phyloP scores from a whole-genome alignment of 257 asterid genomes.

The Petrea volubilis region DNA sequence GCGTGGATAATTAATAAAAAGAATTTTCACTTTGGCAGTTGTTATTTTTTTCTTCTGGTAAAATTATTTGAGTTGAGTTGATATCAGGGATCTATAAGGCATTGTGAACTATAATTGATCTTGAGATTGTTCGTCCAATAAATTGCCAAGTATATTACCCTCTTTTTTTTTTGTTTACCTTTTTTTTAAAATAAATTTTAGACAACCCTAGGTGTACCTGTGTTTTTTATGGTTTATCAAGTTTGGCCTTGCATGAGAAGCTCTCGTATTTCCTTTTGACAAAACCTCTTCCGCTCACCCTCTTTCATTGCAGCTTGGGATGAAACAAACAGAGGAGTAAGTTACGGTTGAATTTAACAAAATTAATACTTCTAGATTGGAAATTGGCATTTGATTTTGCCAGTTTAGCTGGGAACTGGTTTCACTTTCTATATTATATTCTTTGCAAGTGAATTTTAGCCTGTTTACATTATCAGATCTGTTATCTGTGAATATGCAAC shows the following conservation, averaged over 20 bases:
- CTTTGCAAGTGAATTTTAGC: background rate
- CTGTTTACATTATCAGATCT: constrained; percentile 6
- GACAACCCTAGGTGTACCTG: background rate
- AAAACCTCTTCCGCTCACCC: background rate
- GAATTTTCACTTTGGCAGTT: background rate
- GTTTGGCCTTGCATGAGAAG: background rate
- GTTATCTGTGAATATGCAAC: background rate
- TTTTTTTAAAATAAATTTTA: too few species aligned
- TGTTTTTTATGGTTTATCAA: too few species aligned
- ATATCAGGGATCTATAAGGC: too few species aligned
- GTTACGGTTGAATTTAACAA: background rate
- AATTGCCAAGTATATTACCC: background rate
- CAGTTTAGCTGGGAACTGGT: background rate
- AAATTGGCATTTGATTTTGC: background rate
- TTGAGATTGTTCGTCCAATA: background rate
- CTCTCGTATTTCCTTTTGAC: background rate
- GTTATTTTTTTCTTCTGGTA: too few species aligned
- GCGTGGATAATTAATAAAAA: background rate
- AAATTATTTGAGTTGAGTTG: too few species aligned
- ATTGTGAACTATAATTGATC: background rate
- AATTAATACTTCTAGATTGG: background rate
- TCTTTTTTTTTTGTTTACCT: background rate
- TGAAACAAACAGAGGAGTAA: background rate
- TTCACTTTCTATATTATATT: too few species aligned
- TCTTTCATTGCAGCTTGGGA: background rate